phyloP scores from a whole-genome alignment of 768 basidiomycete species.

The Agaricus bisporus region DNA sequence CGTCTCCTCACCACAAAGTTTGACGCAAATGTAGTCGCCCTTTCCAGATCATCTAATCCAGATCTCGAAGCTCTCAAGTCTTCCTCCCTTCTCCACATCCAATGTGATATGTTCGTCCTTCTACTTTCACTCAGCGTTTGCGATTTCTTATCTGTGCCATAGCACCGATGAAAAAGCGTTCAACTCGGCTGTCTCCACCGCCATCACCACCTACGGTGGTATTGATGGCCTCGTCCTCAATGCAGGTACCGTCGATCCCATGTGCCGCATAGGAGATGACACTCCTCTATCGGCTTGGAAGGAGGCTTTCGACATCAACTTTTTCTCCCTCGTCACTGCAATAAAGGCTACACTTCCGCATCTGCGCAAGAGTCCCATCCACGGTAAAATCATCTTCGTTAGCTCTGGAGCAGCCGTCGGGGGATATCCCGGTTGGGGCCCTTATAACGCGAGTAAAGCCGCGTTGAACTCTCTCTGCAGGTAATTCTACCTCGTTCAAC shows the following conservation, averaged over 20 bases:
- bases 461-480: constrained; percentile 84
- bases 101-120: constrained; percentile 71
- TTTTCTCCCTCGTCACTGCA: constrained; percentile 76
- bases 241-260: constrained; percentile 72
- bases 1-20: constrained; percentile 57
- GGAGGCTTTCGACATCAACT: constrained; percentile 76
- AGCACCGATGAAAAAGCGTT: constrained; percentile 58
- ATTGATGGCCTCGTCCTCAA: constrained; percentile 82
- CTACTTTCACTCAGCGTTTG: constrained; percentile 5
- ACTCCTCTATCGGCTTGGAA: constrained; percentile 58
- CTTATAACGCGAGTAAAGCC: constrained; percentile 82
- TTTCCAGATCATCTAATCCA: constrained; percentile 66
- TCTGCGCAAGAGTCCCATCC: constrained; percentile 50
- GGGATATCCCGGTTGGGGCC: constrained; percentile 65
- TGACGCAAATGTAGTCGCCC: constrained; percentile 63
- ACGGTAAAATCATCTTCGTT: constrained; percentile 72
- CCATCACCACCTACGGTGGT: constrained; percentile 46
- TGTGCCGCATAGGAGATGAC: constrained; percentile 51
- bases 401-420: constrained; percentile 82
- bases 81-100: constrained; percentile 43
- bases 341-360: constrained; percentile 63
- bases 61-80: constrained; percentile 50
- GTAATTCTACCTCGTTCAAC: constrained; percentile 24
- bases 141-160: constrained; percentile 12
- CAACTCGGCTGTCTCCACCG: constrained; percentile 48